These are phyloP conservation scores for Colletotrichum endophyticum DNA, from an alignment of 2,329 filamentous ascomycete genomes.

Conservation along the genomic window DNA sequence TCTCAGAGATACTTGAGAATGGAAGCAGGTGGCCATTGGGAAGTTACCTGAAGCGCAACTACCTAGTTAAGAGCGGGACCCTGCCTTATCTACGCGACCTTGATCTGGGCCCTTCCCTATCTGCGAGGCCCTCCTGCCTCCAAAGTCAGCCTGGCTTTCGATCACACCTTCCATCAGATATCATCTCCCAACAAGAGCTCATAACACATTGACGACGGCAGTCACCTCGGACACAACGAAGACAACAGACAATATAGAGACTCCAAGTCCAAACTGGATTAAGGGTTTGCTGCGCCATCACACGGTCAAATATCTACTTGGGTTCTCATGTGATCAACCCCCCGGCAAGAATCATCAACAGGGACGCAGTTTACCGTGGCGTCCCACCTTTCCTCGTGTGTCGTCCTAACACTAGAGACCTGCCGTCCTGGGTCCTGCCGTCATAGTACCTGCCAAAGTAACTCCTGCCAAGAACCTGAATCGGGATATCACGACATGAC, in stretches of 20 bases:
- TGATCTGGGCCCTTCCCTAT: neutral
- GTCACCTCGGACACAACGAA: neutral
- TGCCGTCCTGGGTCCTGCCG: neutral
- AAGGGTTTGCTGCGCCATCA: neutral
- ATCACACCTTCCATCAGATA: neutral
- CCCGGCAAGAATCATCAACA: neutral
- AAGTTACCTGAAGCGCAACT: neutral
- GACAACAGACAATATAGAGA: rapidly evolving
- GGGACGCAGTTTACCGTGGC: neutral
- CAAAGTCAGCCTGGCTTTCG: neutral
- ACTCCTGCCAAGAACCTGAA: neutral
- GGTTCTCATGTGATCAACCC: neutral
- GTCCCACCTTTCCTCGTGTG: neutral
- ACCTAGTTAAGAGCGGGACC: neutral
- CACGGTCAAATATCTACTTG: neutral
- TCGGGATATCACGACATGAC: neutral
- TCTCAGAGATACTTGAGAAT: neutral
- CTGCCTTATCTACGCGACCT: neutral
- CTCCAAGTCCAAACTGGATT: neutral
- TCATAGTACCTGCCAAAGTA: neutral
- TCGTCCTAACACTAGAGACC: neutral
- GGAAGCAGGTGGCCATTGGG: neutral
- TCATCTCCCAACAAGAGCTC: neutral
- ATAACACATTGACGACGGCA: neutral
- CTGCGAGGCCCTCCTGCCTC: neutral